phyloP scores from a whole-genome alignment of 495 filamentous ascomycete species.

The Neurospora cerealis region DNA sequence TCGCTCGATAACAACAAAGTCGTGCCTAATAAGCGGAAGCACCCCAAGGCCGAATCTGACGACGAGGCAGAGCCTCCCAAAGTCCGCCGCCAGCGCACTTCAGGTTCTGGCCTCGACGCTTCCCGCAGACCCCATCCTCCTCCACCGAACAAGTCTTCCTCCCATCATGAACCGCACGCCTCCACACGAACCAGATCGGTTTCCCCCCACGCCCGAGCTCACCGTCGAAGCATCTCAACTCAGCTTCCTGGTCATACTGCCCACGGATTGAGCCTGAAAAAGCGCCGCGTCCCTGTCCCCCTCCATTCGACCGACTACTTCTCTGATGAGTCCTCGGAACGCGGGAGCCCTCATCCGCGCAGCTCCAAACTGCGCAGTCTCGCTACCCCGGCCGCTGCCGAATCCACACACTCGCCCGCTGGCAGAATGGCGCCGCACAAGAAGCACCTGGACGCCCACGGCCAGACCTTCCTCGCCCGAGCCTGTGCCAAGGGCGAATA shows the following conservation, averaged over 20 bases:
- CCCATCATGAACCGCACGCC: constrained; percentile 26
- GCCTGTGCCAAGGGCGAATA: constrained; percentile 71
- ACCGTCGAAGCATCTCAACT: constrained; percentile 57
- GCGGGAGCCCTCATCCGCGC: constrained; percentile 59
- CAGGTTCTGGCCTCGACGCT: constrained; percentile 32
- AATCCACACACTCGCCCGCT: constrained; percentile 51
- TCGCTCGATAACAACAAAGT: constrained; percentile 22
- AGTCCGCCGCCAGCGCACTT: constrained; percentile 35
- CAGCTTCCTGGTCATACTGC: constrained; percentile 41
- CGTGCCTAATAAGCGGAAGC: constrained; percentile 35
- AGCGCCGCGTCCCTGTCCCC: constrained; percentile 46
- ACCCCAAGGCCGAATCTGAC: constrained; percentile 36
- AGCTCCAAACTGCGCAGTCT: constrained; percentile 55
- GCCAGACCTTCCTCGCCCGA: constrained; percentile 73
- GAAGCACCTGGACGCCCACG: constrained; percentile 76
- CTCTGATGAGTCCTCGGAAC: constrained; percentile 64
- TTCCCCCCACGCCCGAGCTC: constrained; percentile 49
- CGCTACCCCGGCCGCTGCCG: constrained; percentile 45
- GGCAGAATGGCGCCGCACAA: constrained; percentile 57
- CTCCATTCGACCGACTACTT: constrained; percentile 54
- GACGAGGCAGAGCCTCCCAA: constrained; percentile 39
- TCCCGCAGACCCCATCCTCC: constrained; percentile 20
- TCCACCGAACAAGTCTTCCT: constrained; percentile 5
- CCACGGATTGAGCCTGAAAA: constrained; percentile 46
- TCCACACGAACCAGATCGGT: constrained; percentile 46